phyloP scores from a whole-genome alignment of 2,329 filamentous ascomycete species.

The Paecilomyces dactylethromorphus region DNA sequence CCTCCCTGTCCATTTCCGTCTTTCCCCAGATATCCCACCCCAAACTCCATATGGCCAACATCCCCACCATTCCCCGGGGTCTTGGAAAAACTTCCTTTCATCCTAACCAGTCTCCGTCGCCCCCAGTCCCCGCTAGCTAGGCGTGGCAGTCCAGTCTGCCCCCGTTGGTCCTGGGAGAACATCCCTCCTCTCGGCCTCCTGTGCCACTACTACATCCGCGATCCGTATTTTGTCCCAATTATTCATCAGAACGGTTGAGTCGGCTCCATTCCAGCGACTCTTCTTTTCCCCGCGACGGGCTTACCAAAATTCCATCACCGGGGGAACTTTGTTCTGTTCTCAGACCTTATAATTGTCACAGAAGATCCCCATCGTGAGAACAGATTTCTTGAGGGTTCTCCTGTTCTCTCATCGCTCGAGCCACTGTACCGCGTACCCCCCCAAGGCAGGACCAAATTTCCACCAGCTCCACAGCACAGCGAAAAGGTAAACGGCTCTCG shows the following conservation, averaged over 20 bases:
- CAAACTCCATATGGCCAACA: background rate
- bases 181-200: background rate
- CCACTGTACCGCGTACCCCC: background rate
- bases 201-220: background rate
- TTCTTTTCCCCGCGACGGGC: background rate
- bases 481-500: background rate
- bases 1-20: background rate
- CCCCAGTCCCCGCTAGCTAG: background rate
- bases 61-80: constrained; percentile 2
- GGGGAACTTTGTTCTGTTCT: background rate
- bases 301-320: background rate
- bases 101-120: constrained; percentile 7
- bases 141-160: background rate
- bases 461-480: background rate
- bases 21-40: background rate
- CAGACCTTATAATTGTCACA: background rate
- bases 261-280: background rate
- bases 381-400: background rate
- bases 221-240: background rate
- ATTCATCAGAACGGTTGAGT: background rate
- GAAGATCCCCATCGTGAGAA: background rate
- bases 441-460: background rate
- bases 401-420: background rate
- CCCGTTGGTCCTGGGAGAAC: background rate
- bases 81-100: constrained; percentile 12